These are phyloP conservation scores for Mucor indicus DNA, from an alignment of 371 early-diverging fungal genomes.

Conservation along the genomic window DNA sequence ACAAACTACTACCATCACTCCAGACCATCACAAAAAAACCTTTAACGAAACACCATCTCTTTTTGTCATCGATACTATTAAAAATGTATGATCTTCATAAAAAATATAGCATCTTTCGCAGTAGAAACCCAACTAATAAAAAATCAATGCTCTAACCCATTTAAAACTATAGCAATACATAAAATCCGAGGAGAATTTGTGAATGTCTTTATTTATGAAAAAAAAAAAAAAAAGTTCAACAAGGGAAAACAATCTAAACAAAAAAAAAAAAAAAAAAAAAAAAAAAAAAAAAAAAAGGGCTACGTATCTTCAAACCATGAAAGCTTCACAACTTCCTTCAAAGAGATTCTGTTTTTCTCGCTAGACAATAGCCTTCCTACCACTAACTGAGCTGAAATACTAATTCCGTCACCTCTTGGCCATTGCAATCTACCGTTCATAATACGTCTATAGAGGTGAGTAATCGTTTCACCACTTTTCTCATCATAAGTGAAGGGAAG, in stretches of 20 bases:
- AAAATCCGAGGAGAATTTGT: no score
- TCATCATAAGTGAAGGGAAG: slow-evolving; percentile 40
- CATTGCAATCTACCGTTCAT: slow-evolving; percentile 26
- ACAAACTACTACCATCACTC: no score
- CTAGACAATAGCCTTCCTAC: no score
- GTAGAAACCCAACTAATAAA: no score
- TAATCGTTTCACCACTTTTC: slow-evolving; percentile 19
- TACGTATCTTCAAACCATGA: slow-evolving; percentile 19
- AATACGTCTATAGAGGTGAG: slow-evolving; percentile 30
- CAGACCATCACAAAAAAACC: no score
- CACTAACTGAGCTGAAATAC: slow-evolving; percentile 18
- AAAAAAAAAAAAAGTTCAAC: neutral
- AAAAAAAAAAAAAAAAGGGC: neutral
- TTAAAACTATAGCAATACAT: no score
- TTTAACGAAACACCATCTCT: no score
- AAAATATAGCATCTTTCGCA: no score
- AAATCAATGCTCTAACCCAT: no score
- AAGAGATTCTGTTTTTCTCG: slow-evolving; percentile 18
- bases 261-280: slow-evolving; percentile 1
- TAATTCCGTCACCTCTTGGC: slow-evolving; percentile 19
- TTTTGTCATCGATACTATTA: no score
- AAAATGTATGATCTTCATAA: no score
- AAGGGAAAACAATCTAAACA: no score
- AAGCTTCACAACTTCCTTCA: slow-evolving; percentile 10
- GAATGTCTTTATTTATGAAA: neutral